A percentile compares a stretch with the other conserved stretches of the same genome.
Conservation (phyloP, 495 filamentous ascomycete species). For the Aspergillus diversus region DNA sequence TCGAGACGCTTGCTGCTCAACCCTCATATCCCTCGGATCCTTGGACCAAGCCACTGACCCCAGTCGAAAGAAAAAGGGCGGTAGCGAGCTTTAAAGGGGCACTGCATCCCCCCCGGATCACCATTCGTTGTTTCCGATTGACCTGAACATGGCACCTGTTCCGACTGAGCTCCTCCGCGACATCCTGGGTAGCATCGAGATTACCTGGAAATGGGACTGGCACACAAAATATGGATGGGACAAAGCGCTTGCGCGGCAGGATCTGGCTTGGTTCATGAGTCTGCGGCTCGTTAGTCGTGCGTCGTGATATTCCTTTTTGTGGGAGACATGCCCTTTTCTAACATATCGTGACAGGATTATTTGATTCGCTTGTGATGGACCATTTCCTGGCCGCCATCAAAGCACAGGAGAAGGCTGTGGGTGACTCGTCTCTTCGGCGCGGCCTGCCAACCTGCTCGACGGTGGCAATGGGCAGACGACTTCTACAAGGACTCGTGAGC, state of each 20-base stretch:
- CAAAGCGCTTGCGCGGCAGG: not conserved
- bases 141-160: not conserved
- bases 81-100: not conserved
- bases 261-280: not conserved
- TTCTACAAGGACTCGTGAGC: not conserved
- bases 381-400: constrained; percentile 2
- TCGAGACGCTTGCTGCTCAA: too few relatives aligned
- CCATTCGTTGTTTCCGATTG: not conserved
- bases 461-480: not conserved
- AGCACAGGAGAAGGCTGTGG: not conserved
- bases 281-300: constrained; percentile 5
- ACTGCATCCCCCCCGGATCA: not conserved
- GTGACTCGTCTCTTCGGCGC: not conserved
- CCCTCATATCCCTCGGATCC: not conserved
- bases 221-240: not conserved
- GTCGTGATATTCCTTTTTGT: not conserved
- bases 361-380: not conserved
- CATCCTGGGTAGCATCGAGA: not conserved
- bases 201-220: constrained; percentile 2
- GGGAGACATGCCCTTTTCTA: not conserved
- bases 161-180: constrained; percentile 1
- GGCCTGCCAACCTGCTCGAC: not conserved
- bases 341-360: not conserved
- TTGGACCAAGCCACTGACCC: too few relatives aligned
- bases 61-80: not conserved